Evolutionary conservation across 192 early-diverging fungal genomes (phyloP).

Genomic region (Rhizophagus prolifer): DNA sequence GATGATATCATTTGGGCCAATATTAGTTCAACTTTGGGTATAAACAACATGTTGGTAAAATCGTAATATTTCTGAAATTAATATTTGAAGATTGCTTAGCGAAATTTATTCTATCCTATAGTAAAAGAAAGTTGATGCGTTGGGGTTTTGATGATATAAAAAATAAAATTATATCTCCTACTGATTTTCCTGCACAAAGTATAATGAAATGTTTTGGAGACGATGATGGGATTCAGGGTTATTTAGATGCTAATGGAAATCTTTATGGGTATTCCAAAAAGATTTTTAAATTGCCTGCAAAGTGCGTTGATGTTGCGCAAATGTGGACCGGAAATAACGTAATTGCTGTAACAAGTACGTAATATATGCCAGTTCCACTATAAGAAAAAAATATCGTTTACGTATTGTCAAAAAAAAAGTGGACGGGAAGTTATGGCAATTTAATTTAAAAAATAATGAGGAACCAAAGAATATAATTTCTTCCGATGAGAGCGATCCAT

Average conservation of each 20-base stretch:
- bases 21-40: constrained; percentile 3
- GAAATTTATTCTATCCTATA: background rate
- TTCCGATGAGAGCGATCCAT: background rate
- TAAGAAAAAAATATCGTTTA: background rate
- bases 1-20: constrained; percentile 27
- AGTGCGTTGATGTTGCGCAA: constrained; percentile 11
- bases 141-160: constrained; percentile 2
- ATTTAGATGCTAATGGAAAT: constrained; percentile 17
- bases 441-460: background rate
- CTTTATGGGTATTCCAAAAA: background rate
- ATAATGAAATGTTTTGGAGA: constrained; percentile 16
- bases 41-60: background rate
- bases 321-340: constrained; percentile 11
- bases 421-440: constrained; percentile 14
- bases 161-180: constrained; percentile 4
- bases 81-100: background rate
- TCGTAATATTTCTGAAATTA: background rate
- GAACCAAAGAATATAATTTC: background rate
- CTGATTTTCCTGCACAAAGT: background rate
- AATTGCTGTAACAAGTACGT: constrained; percentile 12
- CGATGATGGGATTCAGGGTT: constrained; percentile 9
- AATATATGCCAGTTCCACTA: background rate
- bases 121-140: background rate
- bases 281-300: background rate
- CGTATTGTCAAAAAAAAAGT: background rate